A percentile compares a stretch with the other conserved stretches of the same genome.
Evolutionary conservation across 2,329 filamentous ascomycete species (phyloP).

Genomic region (Bipolaris oryzae): DNA sequence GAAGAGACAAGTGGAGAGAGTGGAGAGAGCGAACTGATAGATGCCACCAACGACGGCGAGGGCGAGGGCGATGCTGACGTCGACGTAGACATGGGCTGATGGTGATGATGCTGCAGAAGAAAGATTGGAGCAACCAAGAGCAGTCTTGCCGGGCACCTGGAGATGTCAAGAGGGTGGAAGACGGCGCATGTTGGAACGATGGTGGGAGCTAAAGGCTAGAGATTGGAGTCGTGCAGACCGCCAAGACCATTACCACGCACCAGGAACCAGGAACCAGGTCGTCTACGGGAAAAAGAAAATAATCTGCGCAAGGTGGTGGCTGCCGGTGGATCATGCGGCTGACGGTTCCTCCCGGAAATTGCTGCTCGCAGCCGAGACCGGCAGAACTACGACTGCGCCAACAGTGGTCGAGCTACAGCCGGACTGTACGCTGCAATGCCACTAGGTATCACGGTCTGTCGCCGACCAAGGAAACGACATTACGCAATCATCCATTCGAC

Average conservation of each 20-base stretch:
- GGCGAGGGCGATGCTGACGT: not conserved
- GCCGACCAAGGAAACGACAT: not conserved
- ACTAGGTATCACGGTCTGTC: not conserved
- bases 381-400: not conserved
- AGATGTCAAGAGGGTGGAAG: slow-evolving; percentile 1
- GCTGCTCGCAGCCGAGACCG: not conserved
- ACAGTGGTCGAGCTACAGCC: not conserved
- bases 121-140: slow-evolving; percentile 4
- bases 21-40: slow-evolving; percentile 11
- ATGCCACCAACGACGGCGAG: slow-evolving; percentile 1
- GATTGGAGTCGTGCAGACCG: not conserved
- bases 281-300: not conserved
- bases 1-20: slow-evolving; percentile 8
- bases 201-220: not conserved
- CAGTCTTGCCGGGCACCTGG: slow-evolving; percentile 2
- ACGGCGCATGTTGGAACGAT: not conserved
- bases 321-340: not conserved
- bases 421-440: not conserved
- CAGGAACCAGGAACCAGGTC: not conserved
- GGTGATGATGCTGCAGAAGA: not conserved
- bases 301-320: not conserved
- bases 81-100: slow-evolving; percentile 19
- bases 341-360: not conserved
- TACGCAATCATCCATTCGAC: not conserved
- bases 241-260: not conserved